phyloP scores from a whole-genome alignment of 2,329 filamentous ascomycete genomes.

The Phaeophleospora eucalypticola region DNA sequence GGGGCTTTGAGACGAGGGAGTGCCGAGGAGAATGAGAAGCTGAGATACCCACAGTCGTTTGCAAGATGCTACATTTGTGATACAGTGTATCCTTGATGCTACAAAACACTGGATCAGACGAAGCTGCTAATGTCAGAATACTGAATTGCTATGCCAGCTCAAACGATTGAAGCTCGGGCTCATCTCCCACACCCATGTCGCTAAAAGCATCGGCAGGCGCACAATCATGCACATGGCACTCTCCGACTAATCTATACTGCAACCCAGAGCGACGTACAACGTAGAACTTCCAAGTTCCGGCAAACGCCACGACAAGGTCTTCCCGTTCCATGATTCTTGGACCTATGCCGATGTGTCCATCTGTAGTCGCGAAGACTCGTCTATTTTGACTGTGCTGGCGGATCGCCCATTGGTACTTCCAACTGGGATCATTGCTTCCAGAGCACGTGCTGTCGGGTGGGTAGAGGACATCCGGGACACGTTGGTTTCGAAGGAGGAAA shows the following conservation, averaged over 20 bases:
- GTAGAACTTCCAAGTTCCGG: not conserved
- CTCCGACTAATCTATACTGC: not conserved
- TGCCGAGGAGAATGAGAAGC: conserved; percentile 5
- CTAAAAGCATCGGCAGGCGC: not conserved
- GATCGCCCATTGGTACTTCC: not conserved
- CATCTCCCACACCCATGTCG: not conserved
- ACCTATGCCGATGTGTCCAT: not conserved
- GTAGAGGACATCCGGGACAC: not conserved
- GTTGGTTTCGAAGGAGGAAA: no score
- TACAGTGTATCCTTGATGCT: no score
- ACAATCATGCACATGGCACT: not conserved
- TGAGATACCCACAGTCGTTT: no score
- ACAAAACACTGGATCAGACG: no score
- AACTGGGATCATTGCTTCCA: not conserved
- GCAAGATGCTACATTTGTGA: not conserved
- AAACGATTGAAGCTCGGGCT: not conserved
- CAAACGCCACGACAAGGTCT: not conserved
- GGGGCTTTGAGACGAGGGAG: conserved; percentile 1
- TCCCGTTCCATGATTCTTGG: not conserved
- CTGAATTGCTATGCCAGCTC: not conserved
- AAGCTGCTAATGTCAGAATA: no score
- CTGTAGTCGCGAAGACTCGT: not conserved
- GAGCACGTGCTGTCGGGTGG: not conserved
- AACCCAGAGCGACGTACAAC: not conserved
- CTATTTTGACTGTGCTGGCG: not conserved